Conservation (phyloP, 2,329 filamentous ascomycete genomes). For the Fonsecaea pedrosoi region DNA sequence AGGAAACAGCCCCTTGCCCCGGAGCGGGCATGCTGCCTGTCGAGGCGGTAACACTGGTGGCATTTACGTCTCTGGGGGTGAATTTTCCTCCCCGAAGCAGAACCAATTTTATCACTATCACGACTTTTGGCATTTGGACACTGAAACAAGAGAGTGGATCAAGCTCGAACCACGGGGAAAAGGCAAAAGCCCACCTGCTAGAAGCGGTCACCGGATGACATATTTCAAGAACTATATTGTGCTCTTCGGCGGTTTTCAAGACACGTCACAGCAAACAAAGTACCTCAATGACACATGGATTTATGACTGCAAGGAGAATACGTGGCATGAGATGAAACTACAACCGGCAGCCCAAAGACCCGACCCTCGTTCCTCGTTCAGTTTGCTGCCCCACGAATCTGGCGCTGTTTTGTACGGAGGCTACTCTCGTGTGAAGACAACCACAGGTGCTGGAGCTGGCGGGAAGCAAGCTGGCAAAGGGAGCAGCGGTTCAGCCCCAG, state of each 20-base stretch:
- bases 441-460: slow-evolving; percentile 62
- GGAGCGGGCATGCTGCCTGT: slow-evolving; percentile 94
- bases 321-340: slow-evolving; percentile 79
- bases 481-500: slow-evolving; percentile 60
- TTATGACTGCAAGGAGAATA: slow-evolving; percentile 86
- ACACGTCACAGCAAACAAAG: slow-evolving; percentile 92
- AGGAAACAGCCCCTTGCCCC: slow-evolving; percentile 87
- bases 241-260: slow-evolving; percentile 95
- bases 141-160: slow-evolving; percentile 84
- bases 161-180: slow-evolving; percentile 76
- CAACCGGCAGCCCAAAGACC: slow-evolving; percentile 84
- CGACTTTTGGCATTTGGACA: slow-evolving; percentile 94
- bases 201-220: slow-evolving; percentile 94
- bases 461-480: slow-evolving; percentile 51
- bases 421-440: slow-evolving; percentile 86
- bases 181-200: slow-evolving; percentile 79
- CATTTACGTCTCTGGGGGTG: slow-evolving; percentile 89
- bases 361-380: slow-evolving; percentile 89
- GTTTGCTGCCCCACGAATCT: slow-evolving; percentile 84
- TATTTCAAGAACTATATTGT: slow-evolving; percentile 97
- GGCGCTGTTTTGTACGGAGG: slow-evolving; percentile 92
- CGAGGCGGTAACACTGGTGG: slow-evolving; percentile 82
- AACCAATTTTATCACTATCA: slow-evolving; percentile 99
- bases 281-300: slow-evolving; percentile 95
- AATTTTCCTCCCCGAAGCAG: slow-evolving; percentile 96